Percentiles rank a stretch among this genome's conserved stretches.
Conservation (phyloP, 2,329 filamentous ascomycete species). For the Teratosphaeria destructans region DNA sequence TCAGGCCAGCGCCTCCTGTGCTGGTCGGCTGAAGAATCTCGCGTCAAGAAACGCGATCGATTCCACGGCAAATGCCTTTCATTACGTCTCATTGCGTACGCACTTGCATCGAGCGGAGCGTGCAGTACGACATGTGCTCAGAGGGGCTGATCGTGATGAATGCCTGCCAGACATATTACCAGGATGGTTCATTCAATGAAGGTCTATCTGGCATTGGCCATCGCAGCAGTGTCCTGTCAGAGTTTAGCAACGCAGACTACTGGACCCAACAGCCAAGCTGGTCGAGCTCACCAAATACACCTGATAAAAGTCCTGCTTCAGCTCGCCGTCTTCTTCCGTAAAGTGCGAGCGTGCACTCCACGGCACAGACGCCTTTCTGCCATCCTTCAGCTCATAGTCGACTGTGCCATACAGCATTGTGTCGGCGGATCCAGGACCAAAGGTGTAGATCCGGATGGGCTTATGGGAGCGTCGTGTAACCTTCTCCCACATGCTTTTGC, state of each 20-base stretch:
- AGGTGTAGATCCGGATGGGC: conserved; percentile 41
- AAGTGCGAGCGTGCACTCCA: conserved; percentile 48
- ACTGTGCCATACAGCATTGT: conserved; percentile 47
- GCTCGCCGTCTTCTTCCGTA: conserved; percentile 40
- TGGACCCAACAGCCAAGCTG: not conserved
- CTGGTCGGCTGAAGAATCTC: no score
- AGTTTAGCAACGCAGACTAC: not conserved
- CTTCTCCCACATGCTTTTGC: conserved; percentile 45
- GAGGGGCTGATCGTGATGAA: not conserved
- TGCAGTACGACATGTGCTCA: not conserved
- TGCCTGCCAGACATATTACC: not conserved
- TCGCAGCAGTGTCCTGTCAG: conserved; percentile 16
- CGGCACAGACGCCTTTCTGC: conserved; percentile 34
- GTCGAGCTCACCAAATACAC: conserved; percentile 40
- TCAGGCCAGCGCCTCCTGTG: no score
- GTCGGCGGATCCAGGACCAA: conserved; percentile 36
- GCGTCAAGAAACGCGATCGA: no score
- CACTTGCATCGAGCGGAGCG: no score
- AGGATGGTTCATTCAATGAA: not conserved
- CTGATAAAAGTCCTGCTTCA: conserved; percentile 46
- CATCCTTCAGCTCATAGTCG: conserved; percentile 43
- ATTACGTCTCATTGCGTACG: no score
- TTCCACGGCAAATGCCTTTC: no score
- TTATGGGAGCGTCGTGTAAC: conserved; percentile 38
- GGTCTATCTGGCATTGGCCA: conserved; percentile 13